Base-by-base conservation (phyloP, 2,329 filamentous ascomycete genomes). In the Acrocalymma vagum region DNA sequence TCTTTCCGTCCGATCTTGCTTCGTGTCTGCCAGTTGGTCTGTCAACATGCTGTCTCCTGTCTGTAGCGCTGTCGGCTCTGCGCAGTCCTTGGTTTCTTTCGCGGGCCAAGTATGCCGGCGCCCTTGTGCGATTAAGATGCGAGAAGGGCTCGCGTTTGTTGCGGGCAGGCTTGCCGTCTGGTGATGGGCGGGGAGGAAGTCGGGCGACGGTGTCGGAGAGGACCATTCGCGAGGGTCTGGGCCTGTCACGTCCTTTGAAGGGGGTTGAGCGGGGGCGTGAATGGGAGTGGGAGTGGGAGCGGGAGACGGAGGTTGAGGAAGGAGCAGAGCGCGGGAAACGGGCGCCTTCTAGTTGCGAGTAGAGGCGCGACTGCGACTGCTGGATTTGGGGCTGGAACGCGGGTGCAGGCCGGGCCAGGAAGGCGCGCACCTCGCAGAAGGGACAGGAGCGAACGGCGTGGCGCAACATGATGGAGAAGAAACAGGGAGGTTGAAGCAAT, bases 161-260 rank as follows among this genome's bases (percentile, higher is more conserved):
- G 40, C 45, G 43, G 15, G 32, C 30, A 9, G 63, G 52, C 34
- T 41, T 46, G 29, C 39, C 58, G 16, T 61, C 55, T 23, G 45
- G 36, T 3, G 42, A 14, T 4, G 28, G 30, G 13, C 45, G n/a
- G 28, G 55, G 49, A 3, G 49, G 44, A 11, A 58, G 40, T n/a
- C 49, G 55, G 13, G 48, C 54, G 30, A 69, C 65, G 1, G 53
- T 53, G 22, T 71, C 67, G 9, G 79, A 79, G 14, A 82, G 69
- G 6, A 70, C 65, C 76, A 81, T 81, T 30, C 62, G 55, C 13
- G 78, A 74, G 1, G 78, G 78, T 28, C 64, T 63, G 17, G 72
- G 70, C 49, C 70, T 72, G 41, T 74, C 52, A 23, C 47, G 53
- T 8, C 51, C 33, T 25, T 42, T 33, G 9, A 38, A 29, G 11